Evolutionary conservation across 164 flowering plant species (phyloP), one percentile per base, ranked within the genome.

Genomic region (Litsea cubeba): DNA sequence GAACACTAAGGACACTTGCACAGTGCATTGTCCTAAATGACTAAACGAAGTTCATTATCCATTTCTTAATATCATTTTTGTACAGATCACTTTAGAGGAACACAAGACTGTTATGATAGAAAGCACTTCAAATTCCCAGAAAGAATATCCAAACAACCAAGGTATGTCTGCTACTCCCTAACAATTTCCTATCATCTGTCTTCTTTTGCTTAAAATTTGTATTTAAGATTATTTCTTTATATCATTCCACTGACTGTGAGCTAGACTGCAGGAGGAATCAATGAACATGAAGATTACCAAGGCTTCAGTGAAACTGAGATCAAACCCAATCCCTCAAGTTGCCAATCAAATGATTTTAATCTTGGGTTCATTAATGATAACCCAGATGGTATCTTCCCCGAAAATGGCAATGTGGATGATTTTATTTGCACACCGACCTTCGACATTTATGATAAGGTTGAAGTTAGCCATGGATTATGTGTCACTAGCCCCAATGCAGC

Each of bases 401-500:
- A 82, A 50, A 84, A 83, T 14, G 81, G 65, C 3, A 79, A 80
- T 30, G 40, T 70, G 35, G 84, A 82, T 23, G 85, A 82, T 40
- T 78, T 82, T 28, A 78, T 87, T 5, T 8, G 46, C 46, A 76
- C 81, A 28, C 85, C 87, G 1, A 82, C 78, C 73, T 88, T 86
- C 46, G 89, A 87, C 24, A 81, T 89, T 0, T 80, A 85, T 25
- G 93, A 88, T 79, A 87, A 88, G 71, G 72, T 86, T 12, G 87
- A 91, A 85, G 87, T 91, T 0, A 91, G 75, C 50, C 94, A 86
- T 76, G 95, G 91, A 40, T 75, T 91, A 83, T 82, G 87, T 30
- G 75, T 94, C 23, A 82, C 98, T 6, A 89, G 84, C 32, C 80
- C 86, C 66, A 90, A 86, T 57, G 82, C 64, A 18, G 84, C 97